Evolutionary conservation across 2,329 filamentous ascomycete genomes (phyloP).

Genomic region (Blastomyces parvus): DNA sequence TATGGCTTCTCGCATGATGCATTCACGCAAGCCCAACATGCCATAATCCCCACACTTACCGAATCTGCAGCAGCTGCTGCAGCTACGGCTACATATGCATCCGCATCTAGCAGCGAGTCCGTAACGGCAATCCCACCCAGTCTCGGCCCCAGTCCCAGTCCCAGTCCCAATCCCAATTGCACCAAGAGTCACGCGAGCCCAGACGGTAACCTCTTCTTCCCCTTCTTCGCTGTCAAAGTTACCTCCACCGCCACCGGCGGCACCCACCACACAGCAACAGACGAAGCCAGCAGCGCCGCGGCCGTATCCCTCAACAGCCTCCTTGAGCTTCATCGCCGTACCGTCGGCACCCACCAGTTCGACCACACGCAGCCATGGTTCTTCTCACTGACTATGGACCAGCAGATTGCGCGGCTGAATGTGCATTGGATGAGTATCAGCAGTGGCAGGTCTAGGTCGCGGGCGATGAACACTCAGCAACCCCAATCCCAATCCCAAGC

Average conservation of each 20-base stretch:
- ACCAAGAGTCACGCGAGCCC: neutral
- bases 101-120: neutral
- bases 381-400: slow-evolving; percentile 8
- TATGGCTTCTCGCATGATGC: slow-evolving; percentile 2
- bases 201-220: neutral
- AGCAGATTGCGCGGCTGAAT: slow-evolving; percentile 6
- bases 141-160: too few relatives aligned
- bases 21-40: slow-evolving; percentile 4
- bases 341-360: neutral
- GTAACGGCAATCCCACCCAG: neutral
- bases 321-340: neutral
- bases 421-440: slow-evolving; percentile 1
- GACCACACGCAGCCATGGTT: neutral
- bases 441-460: neutral
- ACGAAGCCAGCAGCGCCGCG: neutral
- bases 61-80: neutral
- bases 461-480: neutral
- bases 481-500: neutral
- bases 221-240: slow-evolving; percentile 1
- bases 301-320: neutral
- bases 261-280: slow-evolving; percentile 2
- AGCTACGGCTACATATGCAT: neutral
- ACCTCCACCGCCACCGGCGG: neutral
- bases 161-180: neutral
- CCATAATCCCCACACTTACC: neutral